Base-by-base conservation (phyloP, 768 basidiomycete species). In the Leccinellum rugosiceps region DNA sequence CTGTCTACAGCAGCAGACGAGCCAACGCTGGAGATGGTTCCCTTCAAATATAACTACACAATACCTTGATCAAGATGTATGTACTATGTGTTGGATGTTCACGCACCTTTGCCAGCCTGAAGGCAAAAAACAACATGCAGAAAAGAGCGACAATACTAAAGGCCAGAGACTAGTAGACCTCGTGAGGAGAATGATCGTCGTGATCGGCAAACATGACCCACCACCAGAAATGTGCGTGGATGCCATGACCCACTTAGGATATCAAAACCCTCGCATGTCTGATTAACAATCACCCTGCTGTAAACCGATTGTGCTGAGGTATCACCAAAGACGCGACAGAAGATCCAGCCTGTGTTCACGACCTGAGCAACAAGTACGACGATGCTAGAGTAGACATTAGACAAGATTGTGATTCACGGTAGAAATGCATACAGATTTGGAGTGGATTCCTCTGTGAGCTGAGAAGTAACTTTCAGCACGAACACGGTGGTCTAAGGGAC, bases 361-460 rank as follows among this genome's bases (percentile, higher is more conserved):
- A 76, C 62, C 57, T 82, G 81, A 4, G 78, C 80, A 21, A 71
- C 72, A 10, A 84, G 57, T 2, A 76, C 75, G 30, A 81, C 62
- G 25, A 67, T 56, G 14, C 69, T 67, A 45, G 26, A 38, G 31
- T 21, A n/a, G 25, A 47, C 4, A 8, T 59, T n/a, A 61, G 54
- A 50, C 6, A 52, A 4, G n/a, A 21, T 46, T 7, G 4, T 7
- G 25, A 25, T 19, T 13, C 4, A 35, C 21, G 3, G 8, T 3
- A 21, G 31, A 38, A 9, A 30, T 34, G 43, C 79, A 3, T 74
- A 76, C 43, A 83, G 70, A 60, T 82, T 80, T 6, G 83, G 82
- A 35, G 80, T 73, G 1, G 80, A 81, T 62, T 83, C 81, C 53
- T 75, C 77, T 49, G 82, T 56, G 44, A 84, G 71, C 82, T 83